Conservation (phyloP, 441 rosid genomes). For the Mallotus repandus region DNA sequence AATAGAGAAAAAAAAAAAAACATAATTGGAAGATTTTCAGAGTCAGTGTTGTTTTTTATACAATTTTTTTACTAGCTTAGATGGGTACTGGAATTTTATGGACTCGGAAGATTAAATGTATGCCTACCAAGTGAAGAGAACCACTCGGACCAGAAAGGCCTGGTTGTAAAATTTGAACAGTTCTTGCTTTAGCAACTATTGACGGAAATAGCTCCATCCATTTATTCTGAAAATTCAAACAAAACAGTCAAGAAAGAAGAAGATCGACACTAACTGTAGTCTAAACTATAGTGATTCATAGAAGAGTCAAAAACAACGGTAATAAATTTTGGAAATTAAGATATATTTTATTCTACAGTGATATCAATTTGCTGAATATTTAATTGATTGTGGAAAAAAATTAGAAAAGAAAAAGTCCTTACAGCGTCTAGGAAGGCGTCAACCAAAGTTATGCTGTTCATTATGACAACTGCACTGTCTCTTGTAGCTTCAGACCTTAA, state of each 20-base stretch:
- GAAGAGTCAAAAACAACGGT: too few relatives aligned
- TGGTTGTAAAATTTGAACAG: conserved; percentile 59
- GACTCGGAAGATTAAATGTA: neutral
- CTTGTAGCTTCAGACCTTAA: conserved; percentile 68
- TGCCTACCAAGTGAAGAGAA: conserved; percentile 68
- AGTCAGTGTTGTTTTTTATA: too few relatives aligned
- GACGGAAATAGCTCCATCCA: conserved; percentile 93
- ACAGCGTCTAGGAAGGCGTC: conserved; percentile 85
- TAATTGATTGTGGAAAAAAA: too few relatives aligned
- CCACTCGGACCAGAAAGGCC: conserved; percentile 72
- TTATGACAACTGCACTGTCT: conserved; percentile 66
- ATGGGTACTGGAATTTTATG: neutral
- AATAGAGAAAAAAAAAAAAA: neutral
- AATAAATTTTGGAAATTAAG: neutral
- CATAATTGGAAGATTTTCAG: neutral
- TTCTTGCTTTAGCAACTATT: conserved; percentile 80
- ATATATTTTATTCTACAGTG: neutral
- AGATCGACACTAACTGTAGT: too few relatives aligned
- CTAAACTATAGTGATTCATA: too few relatives aligned
- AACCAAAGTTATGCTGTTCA: conserved; percentile 82
- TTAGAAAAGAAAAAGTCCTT: conserved; percentile 22
- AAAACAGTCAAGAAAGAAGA: too few relatives aligned
- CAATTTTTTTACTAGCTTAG: too few relatives aligned
- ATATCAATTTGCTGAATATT: too few relatives aligned
- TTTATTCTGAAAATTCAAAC: conserved; percentile 45